Base-by-base conservation (phyloP, 306 rosid genomes). In the Mimosa bimucronata region DNA sequence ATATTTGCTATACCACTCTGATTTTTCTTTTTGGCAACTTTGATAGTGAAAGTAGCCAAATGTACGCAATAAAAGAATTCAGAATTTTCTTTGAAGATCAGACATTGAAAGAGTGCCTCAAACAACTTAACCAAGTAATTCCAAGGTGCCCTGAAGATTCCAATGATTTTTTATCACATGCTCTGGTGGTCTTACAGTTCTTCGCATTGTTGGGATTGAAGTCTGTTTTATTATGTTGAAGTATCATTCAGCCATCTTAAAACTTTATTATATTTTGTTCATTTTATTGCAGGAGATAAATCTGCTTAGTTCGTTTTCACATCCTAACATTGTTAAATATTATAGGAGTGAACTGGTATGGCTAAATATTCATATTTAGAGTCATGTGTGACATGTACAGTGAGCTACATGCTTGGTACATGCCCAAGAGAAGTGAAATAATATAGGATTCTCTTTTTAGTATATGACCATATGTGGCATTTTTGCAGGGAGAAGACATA, bases 61-160 rank as follows among this genome's bases (percentile, higher is more conserved):
- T 95, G 97, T 95, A 98, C 86, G 99, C 99, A 64, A 93, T 95
- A 72, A 95, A 95, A 82, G 99, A 95, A 88, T 97, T 95, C 79
- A 89, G 86, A 89, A 84, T 89, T 89, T 88, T 89, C 58, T 83
- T 86, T 34, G 99, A 95, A 60, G 99, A 95, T 85, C 91, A 84
- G 64, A 77, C 94, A 30, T 88, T 92, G 14, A 91, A 90, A 86
- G 99, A 95, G 87, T 91, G 97, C 87, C 97, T 95, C 85, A 93
- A 88, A 85, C 99, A 95, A 86, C 94, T 95, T 78, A 88, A 90
- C 81, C 99, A 95, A 92, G 99, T 95, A 85, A 77, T 44, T 67
- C 4, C 78, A 45, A 72, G 61, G 29, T 61, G 67, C 31, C 42
- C 29, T 75, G 21, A 78, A 55, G 50, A 61, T 74, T 80, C 65